These are phyloP conservation scores for Bocquillonia castaneifolia DNA, from an alignment of 441 rosid genomes.

Conservation along the genomic window DNA sequence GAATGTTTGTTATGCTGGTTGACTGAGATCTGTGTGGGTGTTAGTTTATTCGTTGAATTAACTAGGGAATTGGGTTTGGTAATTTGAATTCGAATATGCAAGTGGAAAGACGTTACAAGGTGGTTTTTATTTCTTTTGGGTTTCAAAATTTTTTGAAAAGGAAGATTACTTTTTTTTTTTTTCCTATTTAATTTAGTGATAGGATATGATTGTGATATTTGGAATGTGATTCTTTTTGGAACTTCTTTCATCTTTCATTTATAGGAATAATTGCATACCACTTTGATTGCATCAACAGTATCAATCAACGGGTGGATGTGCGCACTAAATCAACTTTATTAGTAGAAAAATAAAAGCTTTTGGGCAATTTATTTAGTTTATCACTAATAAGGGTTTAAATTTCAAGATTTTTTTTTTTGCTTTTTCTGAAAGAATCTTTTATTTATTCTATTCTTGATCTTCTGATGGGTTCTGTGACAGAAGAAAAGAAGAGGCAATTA, in stretches of 20 bases:
- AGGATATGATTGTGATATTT: not conserved
- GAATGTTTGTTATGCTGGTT: too few relatives aligned
- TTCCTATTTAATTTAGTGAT: too few relatives aligned
- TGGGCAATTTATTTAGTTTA: too few relatives aligned
- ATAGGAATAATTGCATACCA: not conserved
- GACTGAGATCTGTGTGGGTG: not conserved
- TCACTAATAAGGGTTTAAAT: not conserved
- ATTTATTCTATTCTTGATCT: too few relatives aligned
- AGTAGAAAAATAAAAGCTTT: too few relatives aligned
- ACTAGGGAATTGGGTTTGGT: not conserved
- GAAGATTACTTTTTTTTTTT: not conserved
- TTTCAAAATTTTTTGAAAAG: slow-evolving; percentile 5
- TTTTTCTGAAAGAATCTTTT: too few relatives aligned
- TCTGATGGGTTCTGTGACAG: too few relatives aligned
- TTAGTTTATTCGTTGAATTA: too few relatives aligned
- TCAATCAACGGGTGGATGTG: not conserved
- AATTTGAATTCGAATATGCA: too few relatives aligned
- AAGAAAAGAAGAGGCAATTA: too few relatives aligned
- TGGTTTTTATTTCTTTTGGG: not conserved
- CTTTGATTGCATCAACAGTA: not conserved
- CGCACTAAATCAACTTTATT: not conserved
- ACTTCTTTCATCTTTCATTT: not conserved
- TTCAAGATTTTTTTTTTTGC: not conserved
- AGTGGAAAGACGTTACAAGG: too few relatives aligned
- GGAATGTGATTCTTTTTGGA: not conserved